These are phyloP conservation scores for Neonectria neomacrospora DNA, from an alignment of 2,329 filamentous ascomycete species.

Conservation along the genomic window DNA sequence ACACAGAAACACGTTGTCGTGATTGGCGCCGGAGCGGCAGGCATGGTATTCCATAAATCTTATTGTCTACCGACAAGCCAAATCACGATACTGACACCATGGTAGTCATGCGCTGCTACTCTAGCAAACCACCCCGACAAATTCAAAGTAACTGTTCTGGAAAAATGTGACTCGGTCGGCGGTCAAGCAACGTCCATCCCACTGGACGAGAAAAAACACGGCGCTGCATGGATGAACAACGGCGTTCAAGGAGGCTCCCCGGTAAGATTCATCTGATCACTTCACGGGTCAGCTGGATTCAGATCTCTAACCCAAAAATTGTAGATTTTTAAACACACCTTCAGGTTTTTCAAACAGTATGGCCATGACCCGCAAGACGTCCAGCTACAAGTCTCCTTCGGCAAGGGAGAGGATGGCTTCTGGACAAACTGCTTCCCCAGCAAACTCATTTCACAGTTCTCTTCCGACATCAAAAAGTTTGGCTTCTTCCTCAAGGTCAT, in stretches of 20 bases:
- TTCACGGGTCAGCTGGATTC: not conserved
- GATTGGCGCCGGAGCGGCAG: constrained; percentile 71
- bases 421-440: constrained; percentile 75
- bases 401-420: constrained; percentile 68
- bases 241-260: constrained; percentile 69
- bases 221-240: constrained; percentile 70
- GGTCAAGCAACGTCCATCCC: constrained; percentile 71
- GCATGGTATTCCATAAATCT: constrained; percentile 57
- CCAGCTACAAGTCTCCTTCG: constrained; percentile 70
- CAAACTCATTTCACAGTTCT: constrained; percentile 64
- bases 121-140: constrained; percentile 72
- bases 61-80: not conserved
- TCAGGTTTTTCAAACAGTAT: constrained; percentile 71
- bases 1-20: constrained; percentile 63
- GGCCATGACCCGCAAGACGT: constrained; percentile 67
- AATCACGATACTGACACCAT: constrained; percentile 1
- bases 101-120: constrained; percentile 72
- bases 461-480: constrained; percentile 54
- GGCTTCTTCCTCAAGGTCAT: constrained; percentile 53
- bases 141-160: constrained; percentile 73
- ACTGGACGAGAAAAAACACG: constrained; percentile 65
- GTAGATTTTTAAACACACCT: constrained; percentile 74
- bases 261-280: constrained; percentile 31
- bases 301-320: not conserved
- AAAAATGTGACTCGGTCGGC: constrained; percentile 67